Conservation (phyloP, 202 grass and related monocot species). For the Bolboschoenoplectus hybrid region DNA sequence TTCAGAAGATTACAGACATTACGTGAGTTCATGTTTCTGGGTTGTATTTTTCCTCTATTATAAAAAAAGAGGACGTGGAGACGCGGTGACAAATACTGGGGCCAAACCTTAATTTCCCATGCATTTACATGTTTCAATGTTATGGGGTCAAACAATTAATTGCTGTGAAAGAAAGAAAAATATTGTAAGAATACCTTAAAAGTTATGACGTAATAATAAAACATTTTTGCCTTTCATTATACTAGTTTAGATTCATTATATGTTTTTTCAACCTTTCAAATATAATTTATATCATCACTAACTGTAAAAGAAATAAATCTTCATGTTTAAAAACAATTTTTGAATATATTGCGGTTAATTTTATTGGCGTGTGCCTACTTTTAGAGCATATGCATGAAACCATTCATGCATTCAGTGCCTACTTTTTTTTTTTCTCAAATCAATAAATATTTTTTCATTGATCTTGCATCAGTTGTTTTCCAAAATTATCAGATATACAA, state of each 20-base stretch:
- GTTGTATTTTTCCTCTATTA: too few relatives aligned
- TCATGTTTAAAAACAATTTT: neutral
- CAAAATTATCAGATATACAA: neutral
- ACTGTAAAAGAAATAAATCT: too few relatives aligned
- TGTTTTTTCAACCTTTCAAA: neutral
- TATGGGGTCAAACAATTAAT: neutral
- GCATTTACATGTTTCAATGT: neutral
- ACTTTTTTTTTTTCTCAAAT: neutral
- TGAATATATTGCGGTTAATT: too few relatives aligned
- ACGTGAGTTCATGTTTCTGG: too few relatives aligned
- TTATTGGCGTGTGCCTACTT: too few relatives aligned
- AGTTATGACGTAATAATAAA: neutral
- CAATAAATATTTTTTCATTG: neutral
- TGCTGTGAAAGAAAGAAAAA: neutral
- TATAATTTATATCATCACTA: neutral
- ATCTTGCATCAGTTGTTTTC: neutral
- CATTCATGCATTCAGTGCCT: neutral
- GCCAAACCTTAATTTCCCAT: neutral
- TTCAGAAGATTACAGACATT: too few relatives aligned
- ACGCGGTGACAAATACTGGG: too few relatives aligned
- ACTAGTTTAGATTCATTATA: neutral
- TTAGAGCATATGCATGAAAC: neutral
- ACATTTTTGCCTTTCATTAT: neutral
- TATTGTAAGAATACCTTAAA: neutral
- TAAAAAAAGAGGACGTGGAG: too few relatives aligned